Percentiles rank a stretch among this genome's conserved stretches.
Evolutionary conservation across 495 filamentous ascomycete genomes (phyloP).

Genomic region (Penicillium paradoxum): DNA sequence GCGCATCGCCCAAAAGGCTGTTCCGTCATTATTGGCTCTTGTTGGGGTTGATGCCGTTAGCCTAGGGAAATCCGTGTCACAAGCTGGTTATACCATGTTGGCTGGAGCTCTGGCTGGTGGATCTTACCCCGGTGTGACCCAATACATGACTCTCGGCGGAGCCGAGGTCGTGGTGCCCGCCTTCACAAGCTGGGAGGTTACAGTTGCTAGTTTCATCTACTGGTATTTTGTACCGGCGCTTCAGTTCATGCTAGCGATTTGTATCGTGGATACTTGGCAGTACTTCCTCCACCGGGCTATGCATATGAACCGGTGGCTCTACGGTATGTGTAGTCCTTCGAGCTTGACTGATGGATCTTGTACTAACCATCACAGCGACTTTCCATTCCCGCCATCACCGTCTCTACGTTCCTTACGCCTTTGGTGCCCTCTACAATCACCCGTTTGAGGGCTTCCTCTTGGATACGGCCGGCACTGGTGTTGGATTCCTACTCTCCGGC

Average conservation of each 20-base stretch:
- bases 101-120: constrained; percentile 69
- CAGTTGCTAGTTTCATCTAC: constrained; percentile 69
- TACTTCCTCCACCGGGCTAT: constrained; percentile 93
- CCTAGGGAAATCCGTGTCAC: constrained; percentile 33
- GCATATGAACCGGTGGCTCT: constrained; percentile 95
- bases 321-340: constrained; percentile 60
- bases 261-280: constrained; percentile 88
- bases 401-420: constrained; percentile 95
- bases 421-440: constrained; percentile 95
- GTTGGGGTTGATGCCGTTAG: constrained; percentile 40
- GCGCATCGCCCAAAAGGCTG: constrained; percentile 60
- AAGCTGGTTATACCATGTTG: constrained; percentile 53
- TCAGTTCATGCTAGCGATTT: constrained; percentile 68
- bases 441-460: constrained; percentile 84
- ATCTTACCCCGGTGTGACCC: constrained; percentile 53
- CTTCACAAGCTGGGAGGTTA: constrained; percentile 63
- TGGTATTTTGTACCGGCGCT: constrained; percentile 68
- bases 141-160: constrained; percentile 32
- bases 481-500: constrained; percentile 71
- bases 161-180: constrained; percentile 33
- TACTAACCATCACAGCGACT: constrained; percentile 49
- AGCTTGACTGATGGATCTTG: not conserved
- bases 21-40: constrained; percentile 53
- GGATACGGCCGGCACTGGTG: constrained; percentile 78
- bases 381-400: constrained; percentile 95